Base-by-base conservation (phyloP, 768 basidiomycete species). In the Leccinum subgranulosum region DNA sequence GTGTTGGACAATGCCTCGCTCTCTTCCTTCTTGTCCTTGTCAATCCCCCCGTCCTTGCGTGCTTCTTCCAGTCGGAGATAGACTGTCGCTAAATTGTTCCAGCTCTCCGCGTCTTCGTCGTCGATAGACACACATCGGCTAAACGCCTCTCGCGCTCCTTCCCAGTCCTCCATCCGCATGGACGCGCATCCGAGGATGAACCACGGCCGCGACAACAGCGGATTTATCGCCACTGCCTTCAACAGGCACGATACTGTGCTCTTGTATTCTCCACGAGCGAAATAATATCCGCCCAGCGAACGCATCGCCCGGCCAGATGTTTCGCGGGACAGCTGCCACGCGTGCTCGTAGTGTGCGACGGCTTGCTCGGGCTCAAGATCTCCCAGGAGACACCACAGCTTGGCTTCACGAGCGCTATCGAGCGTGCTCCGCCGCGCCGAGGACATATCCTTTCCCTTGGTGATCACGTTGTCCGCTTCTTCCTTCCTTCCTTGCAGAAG, bases 31-130 rank as follows among this genome's bases (percentile, higher is more conserved):
- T 57, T 66, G 58, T 65, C 17, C 39, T 39, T n/a, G 39, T 39
- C 39, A 19, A 19, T 43, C 41, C 41, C 19, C 11, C 41, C 74
- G 8, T 47, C 25, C 61, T 61, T 68, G 63, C 51, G 60, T 2
- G 69, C 67, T 52, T 79, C 79, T 11, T 85, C 88, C 72, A 96
- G 80, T 48, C 92, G 87, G 60, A 99, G 82, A 74, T 98, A 97
- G 69, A 94, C 86, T 57, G 88, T 94, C 33, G 96, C 97, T 60
- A 99, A 77, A 71, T 99, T 99, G 65, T 89, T 96, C 97, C 97
- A 98, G 63, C 94, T 96, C 79, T 98, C 96, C 4, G 85, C 93
- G 66, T 99, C 95, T 63, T 98, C 97, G 57, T 95, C 93, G 59
- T 98, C 96, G 58, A 98, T 86, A 12, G 84, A 77, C 1, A 98